Evolutionary conservation across 2,329 filamentous ascomycete genomes (phyloP).

Genomic region (Fusarium sp.): DNA sequence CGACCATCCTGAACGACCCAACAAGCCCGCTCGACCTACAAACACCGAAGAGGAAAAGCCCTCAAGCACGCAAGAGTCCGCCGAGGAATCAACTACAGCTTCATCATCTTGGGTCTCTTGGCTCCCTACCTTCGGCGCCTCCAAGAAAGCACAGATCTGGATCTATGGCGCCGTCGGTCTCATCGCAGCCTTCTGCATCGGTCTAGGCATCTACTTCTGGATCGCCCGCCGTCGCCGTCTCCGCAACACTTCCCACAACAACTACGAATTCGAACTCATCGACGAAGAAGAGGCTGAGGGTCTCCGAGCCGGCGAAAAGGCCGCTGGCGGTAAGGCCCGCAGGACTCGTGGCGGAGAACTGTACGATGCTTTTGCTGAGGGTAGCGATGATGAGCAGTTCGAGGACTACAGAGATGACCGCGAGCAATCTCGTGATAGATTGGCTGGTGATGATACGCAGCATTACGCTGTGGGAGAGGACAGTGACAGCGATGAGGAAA

Average conservation of each 20-base stretch:
- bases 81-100: conserved; percentile 55
- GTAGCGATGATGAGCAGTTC: conserved; percentile 72
- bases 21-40: conserved; percentile 57
- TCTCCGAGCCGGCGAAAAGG: conserved; percentile 58
- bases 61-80: conserved; percentile 44
- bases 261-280: conserved; percentile 94
- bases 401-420: conserved; percentile 55
- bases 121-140: conserved; percentile 90
- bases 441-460: conserved; percentile 50
- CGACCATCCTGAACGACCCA: conserved; percentile 72
- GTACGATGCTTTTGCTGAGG: conserved; percentile 97
- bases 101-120: conserved; percentile 83
- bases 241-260: conserved; percentile 77
- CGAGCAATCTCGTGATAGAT: conserved; percentile 47
- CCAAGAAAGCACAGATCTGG: conserved; percentile 88
- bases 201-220: conserved; percentile 83
- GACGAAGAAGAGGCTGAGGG: conserved; percentile 79
- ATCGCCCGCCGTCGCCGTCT: conserved; percentile 80
- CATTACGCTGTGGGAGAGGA: conserved; percentile 63
- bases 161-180: conserved; percentile 88
- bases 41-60: conserved; percentile 40
- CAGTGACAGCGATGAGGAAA: conserved; percentile 53
- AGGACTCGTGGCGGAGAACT: conserved; percentile 82
- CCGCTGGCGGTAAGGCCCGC: conserved; percentile 54
- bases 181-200: conserved; percentile 84